Conservation (phyloP, 352 stramenopile species). For the Phytophthora crassamura region DNA sequence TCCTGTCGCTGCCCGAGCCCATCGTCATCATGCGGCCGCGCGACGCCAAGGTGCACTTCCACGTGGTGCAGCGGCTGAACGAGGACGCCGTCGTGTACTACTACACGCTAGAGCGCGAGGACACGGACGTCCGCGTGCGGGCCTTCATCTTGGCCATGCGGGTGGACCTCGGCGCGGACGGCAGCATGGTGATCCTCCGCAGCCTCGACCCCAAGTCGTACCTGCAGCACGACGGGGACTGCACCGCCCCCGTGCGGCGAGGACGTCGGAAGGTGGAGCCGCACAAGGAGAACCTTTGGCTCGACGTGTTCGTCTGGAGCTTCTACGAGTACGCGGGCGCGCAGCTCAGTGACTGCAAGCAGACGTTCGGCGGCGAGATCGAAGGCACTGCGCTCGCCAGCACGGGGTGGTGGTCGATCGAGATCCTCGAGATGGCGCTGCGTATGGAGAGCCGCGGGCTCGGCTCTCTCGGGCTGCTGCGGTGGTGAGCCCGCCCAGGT, state of each 20-base stretch:
- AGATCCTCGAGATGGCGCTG: slow-evolving; percentile 75
- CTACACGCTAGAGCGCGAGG: slow-evolving; percentile 67
- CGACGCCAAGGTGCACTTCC: slow-evolving; percentile 62
- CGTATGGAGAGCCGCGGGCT: slow-evolving; percentile 60
- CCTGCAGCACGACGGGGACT: slow-evolving; percentile 55
- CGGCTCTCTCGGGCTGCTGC: slow-evolving; percentile 47
- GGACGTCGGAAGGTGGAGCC: slow-evolving; percentile 60
- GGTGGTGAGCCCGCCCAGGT: slow-evolving; percentile 18
- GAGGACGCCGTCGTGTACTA: slow-evolving; percentile 72
- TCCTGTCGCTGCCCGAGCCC: slow-evolving; percentile 54
- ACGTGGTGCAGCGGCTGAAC: slow-evolving; percentile 67
- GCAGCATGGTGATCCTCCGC: slow-evolving; percentile 59
- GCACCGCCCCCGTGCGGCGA: slow-evolving; percentile 54
- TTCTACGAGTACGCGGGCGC: slow-evolving; percentile 57
- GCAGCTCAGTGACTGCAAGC: slow-evolving; percentile 46
- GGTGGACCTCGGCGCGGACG: slow-evolving; percentile 47
- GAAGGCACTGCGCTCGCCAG: slow-evolving; percentile 61
- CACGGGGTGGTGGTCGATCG: slow-evolving; percentile 72
- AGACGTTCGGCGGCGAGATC: slow-evolving; percentile 72
- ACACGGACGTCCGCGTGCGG: slow-evolving; percentile 59
- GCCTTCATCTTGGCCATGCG: slow-evolving; percentile 68
- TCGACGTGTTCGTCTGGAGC: slow-evolving; percentile 76
- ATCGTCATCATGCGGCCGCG: slow-evolving; percentile 63
- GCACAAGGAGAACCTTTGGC: slow-evolving; percentile 65
- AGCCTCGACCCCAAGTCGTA: slow-evolving; percentile 65